These are phyloP conservation scores for Cryptococcus sp. DNA, from an alignment of 1,284 basidiomycete genomes.

Conservation along the genomic window DNA sequence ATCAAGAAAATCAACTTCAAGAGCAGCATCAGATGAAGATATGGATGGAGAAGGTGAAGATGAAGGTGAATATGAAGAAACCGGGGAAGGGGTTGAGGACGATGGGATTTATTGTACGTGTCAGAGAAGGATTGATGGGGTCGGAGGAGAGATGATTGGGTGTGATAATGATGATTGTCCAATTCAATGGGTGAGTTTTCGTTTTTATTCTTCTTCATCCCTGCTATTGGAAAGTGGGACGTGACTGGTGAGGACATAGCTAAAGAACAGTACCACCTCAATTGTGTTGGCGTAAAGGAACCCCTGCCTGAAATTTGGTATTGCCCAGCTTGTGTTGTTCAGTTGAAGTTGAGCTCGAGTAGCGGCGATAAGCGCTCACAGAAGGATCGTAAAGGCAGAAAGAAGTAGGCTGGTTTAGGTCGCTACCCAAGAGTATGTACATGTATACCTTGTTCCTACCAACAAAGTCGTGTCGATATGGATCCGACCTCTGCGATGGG, in stretches of 20 bases:
- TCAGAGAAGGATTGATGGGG: constrained; percentile 61
- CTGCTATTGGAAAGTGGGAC: neutral
- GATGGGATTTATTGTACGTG: constrained; percentile 79
- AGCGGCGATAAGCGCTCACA: constrained; percentile 18
- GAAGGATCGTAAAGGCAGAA: constrained; percentile 28
- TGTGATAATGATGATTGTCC: constrained; percentile 88
- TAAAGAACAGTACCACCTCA: constrained; percentile 69
- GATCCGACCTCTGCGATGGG: too few relatives aligned
- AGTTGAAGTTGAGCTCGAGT: constrained; percentile 30
- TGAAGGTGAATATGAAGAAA: too few relatives aligned
- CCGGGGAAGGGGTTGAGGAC: constrained; percentile 35
- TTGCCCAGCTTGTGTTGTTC: constrained; percentile 57
- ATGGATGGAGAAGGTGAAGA: constrained; percentile 16
- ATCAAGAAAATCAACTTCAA: constrained; percentile 2
- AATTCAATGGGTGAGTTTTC: constrained; percentile 80
- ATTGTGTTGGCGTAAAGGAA: constrained; percentile 67
- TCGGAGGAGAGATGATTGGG: constrained; percentile 95
- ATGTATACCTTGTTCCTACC: too few relatives aligned
- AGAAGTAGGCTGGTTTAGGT: too few relatives aligned
- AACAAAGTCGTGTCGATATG: too few relatives aligned
- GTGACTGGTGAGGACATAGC: neutral
- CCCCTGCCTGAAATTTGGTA: constrained; percentile 74
- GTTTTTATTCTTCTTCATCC: neutral
- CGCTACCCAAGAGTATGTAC: too few relatives aligned
- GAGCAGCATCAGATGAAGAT: constrained; percentile 8